Evolutionary conservation across 2,329 filamentous ascomycete genomes (phyloP).

Genomic region (Hymenoscyphus fraxineus): DNA sequence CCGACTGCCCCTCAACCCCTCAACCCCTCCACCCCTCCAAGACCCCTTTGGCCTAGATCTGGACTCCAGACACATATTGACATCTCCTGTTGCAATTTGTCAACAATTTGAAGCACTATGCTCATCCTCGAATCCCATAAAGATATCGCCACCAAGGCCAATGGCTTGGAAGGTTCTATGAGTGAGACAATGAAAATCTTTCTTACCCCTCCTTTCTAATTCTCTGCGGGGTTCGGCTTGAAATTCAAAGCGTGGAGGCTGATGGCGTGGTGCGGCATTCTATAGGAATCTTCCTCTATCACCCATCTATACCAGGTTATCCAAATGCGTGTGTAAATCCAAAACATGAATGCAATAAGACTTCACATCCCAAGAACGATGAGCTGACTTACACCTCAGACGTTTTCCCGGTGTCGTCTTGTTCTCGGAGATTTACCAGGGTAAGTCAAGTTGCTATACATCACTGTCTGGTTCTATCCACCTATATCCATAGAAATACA

Average conservation of each 20-base stretch:
- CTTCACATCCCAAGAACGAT: neutral
- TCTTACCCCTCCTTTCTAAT: neutral
- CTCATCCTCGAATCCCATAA: constrained; percentile 55
- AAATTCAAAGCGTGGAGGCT: neutral
- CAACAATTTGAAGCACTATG: constrained; percentile 40
- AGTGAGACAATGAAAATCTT: constrained; percentile 36
- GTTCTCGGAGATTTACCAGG: constrained; percentile 95
- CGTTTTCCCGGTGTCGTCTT: constrained; percentile 81
- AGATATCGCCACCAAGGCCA: constrained; percentile 57
- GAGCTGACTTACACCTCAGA: constrained; percentile 36
- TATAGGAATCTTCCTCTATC: constrained; percentile 82
- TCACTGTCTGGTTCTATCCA: neutral
- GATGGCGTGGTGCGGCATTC: neutral
- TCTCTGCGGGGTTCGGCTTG: constrained; percentile 13
- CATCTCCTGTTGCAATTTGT: no score
- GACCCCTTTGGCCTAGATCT: no score
- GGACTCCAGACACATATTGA: no score
- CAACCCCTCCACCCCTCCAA: no score
- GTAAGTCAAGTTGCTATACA: constrained; percentile 41
- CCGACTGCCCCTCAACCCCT: no score
- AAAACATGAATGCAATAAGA: neutral
- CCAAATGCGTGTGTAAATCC: constrained; percentile 65
- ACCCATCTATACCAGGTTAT: constrained; percentile 79
- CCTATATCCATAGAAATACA: neutral
- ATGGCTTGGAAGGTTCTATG: constrained; percentile 51